These are phyloP conservation scores for Aureobasidium namibiae DNA, from an alignment of 2,329 filamentous ascomycete species.

Conservation along the genomic window DNA sequence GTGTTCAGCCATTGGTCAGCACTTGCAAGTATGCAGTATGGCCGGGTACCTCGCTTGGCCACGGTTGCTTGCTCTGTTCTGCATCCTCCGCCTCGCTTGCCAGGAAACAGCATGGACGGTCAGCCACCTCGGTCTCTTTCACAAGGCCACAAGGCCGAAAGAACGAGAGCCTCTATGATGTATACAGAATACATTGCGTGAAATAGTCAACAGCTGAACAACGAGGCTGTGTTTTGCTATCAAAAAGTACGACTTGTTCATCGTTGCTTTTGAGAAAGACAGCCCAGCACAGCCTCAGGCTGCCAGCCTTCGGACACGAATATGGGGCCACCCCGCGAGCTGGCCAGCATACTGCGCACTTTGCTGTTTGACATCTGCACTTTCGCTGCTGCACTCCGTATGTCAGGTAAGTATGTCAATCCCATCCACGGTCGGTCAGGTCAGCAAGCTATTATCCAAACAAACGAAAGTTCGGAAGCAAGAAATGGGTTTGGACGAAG, in stretches of 20 bases:
- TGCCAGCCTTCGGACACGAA: background rate
- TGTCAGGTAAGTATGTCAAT: background rate
- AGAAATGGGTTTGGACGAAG: too few relatives aligned
- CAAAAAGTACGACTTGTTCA: background rate
- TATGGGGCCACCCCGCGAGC: background rate
- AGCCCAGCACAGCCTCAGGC: background rate
- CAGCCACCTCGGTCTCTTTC: background rate
- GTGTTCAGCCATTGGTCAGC: background rate
- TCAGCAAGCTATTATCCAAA: background rate
- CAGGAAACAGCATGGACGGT: background rate
- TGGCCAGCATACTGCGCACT: too few relatives aligned
- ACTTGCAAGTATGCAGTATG: background rate
- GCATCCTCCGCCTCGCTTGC: background rate
- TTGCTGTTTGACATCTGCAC: background rate
- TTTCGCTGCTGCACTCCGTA: too few relatives aligned
- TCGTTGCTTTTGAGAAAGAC: background rate
- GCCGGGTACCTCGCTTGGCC: background rate
- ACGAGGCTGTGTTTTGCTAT: background rate
- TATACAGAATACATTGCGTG: background rate
- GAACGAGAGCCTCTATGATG: background rate
- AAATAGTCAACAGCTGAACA: background rate
- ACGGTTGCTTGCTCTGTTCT: background rate
- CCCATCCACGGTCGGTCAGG: background rate
- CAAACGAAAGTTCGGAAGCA: background rate
- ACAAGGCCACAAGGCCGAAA: background rate